Evolutionary conservation across 371 early-diverging fungal species (phyloP).

Genomic region (Mucor circinelloides): DNA sequence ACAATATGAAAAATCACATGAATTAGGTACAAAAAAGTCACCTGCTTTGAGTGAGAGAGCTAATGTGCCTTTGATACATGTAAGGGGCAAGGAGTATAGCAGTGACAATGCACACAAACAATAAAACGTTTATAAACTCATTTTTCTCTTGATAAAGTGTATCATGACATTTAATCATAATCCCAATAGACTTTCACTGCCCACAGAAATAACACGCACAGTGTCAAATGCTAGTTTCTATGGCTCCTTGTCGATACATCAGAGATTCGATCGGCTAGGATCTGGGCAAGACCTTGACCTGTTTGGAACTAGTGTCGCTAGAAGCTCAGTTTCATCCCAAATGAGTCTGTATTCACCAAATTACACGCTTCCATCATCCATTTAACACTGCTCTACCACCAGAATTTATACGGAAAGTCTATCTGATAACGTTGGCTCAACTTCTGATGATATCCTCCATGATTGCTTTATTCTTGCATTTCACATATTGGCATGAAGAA

Average conservation of each 20-base stretch:
- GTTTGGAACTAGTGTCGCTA: conserved; percentile 40
- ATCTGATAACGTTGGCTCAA: conserved; percentile 8
- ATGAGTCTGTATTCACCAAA: conserved; percentile 29
- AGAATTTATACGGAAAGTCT: conserved; percentile 26
- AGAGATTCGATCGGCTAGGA: conserved; percentile 28
- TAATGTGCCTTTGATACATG: not conserved
- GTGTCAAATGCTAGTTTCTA: conserved; percentile 9
- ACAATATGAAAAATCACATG: conserved; percentile 45
- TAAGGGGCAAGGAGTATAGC: not conserved
- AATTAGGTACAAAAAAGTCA: not conserved
- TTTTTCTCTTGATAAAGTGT: not conserved
- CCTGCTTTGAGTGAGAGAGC: not conserved
- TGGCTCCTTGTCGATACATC: conserved; percentile 10
- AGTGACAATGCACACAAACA: not conserved
- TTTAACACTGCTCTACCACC: not conserved
- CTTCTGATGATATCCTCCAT: not conserved
- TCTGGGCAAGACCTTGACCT: conserved; percentile 45
- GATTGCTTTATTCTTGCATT: conserved; percentile 1
- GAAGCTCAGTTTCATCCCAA: conserved; percentile 34
- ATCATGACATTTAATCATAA: conserved; percentile 1
- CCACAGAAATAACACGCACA: conserved; percentile 4
- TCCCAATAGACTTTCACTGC: conserved; percentile 1
- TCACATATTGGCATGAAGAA: conserved; percentile 16
- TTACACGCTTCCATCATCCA: not conserved
- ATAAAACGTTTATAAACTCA: not conserved